Evolutionary conservation across 495 filamentous ascomycete species (phyloP), one percentile per base, ranked within the genome.

Genomic region (Articulospora tetracladia): DNA sequence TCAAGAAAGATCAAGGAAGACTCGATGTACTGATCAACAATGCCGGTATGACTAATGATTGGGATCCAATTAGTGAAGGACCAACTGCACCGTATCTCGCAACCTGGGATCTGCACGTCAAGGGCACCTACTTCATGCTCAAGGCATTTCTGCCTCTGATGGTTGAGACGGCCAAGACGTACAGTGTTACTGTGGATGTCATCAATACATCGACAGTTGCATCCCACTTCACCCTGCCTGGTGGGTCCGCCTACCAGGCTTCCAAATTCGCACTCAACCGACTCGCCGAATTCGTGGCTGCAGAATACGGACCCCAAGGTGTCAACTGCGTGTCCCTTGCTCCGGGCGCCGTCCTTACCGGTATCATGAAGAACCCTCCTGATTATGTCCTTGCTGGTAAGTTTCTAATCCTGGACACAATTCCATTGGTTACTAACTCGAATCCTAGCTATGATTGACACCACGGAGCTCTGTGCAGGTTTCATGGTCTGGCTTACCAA

Each of bases 11-110:
- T 7, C 75, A 74, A 46, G 48, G 48, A 22, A 59, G 64, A 8
- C 70, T 76, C 12, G 76, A 81, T 59, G 59, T 81, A 0, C 67
- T 81, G 15, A 59, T 79, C 46, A 78, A 77, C 62, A 78, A 76
- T 53, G 78, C 77, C 1, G 78, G 69, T n/a, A n/a, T n/a, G n/a
- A 1, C 36, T 62, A 12, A 53, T 49, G 10, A 57, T 57, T 1
- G 53, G 62, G 1, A 53, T 57, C n/a, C 65, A 69, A 8, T 28
- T 58, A 15, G 65, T 72, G 1, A 56, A 68, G 0, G 71, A 71
- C 1, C 49, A n/a, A n/a, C n/a, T n/a, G n/a, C n/a, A n/a, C n/a
- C n/a, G n/a, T n/a, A n/a, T n/a, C n/a, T n/a, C n/a, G n/a, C n/a
- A n/a, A n/a, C 55, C 19, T 77, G 71, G 71, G 76, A 79, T 61